Percentiles rank a stretch among this genome's conserved stretches.
Evolutionary conservation across 2,329 filamentous ascomycete genomes (phyloP).

Genomic region (Coniochaeta prunicola): DNA sequence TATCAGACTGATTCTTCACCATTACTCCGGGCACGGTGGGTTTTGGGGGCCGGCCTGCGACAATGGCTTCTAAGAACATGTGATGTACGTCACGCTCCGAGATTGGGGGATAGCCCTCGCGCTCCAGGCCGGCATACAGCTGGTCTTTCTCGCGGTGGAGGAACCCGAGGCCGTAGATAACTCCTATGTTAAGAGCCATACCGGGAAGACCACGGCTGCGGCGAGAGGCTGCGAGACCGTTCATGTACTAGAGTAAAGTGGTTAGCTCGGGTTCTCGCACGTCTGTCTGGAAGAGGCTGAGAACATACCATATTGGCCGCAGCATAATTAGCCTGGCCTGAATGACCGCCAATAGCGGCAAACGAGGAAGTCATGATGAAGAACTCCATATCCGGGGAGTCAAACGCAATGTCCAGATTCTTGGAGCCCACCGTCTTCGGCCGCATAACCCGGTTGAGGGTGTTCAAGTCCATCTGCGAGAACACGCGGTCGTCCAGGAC

Average conservation of each 20-base stretch:
- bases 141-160: slow-evolving; percentile 31
- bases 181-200: slow-evolving; percentile 36
- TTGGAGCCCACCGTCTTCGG: slow-evolving; percentile 32
- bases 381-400: slow-evolving; percentile 27
- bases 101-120: slow-evolving; percentile 37
- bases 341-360: slow-evolving; percentile 34
- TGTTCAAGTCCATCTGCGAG: slow-evolving; percentile 29
- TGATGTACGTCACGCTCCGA: slow-evolving; percentile 44
- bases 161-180: slow-evolving; percentile 36
- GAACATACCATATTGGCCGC: slow-evolving; percentile 30
- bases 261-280: not conserved
- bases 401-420: slow-evolving; percentile 30
- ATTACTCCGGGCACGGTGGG: not conserved
- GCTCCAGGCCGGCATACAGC: slow-evolving; percentile 31
- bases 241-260: slow-evolving; percentile 27
- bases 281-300: not conserved
- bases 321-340: slow-evolving; percentile 36
- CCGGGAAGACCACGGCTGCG: slow-evolving; percentile 25
- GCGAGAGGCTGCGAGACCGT: slow-evolving; percentile 29
- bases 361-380: slow-evolving; percentile 41
- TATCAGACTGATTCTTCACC: not conserved
- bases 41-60: slow-evolving; percentile 26
- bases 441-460: slow-evolving; percentile 27
- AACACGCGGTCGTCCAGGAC: slow-evolving; percentile 35
- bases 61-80: slow-evolving; percentile 43